Percentiles rank a stretch among this genome's conserved stretches.
Conservation (phyloP, 2,329 filamentous ascomycete genomes). For the Verticillium albo-atrum region DNA sequence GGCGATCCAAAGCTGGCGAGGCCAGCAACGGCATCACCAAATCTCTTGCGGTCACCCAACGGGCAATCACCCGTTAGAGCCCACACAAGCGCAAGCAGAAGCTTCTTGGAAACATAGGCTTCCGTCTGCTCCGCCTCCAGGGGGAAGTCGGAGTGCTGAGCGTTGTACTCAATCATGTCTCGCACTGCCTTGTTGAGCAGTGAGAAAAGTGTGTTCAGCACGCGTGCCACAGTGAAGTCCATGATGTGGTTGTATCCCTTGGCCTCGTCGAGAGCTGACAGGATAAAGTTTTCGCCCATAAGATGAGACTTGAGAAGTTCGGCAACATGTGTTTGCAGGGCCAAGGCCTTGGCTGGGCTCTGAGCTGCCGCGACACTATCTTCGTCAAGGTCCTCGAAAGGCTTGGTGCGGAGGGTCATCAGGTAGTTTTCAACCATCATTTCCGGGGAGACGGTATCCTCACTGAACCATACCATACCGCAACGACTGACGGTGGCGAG, state of each 20-base stretch:
- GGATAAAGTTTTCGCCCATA: slow-evolving; percentile 74
- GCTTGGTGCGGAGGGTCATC: slow-evolving; percentile 71
- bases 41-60: slow-evolving; percentile 77
- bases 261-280: slow-evolving; percentile 71
- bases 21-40: slow-evolving; percentile 78
- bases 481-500: slow-evolving; percentile 98
- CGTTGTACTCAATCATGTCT: slow-evolving; percentile 92
- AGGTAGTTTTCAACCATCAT: slow-evolving; percentile 96
- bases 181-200: slow-evolving; percentile 91
- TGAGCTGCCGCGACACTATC: slow-evolving; percentile 75
- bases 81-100: slow-evolving; percentile 90
- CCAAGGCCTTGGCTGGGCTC: slow-evolving; percentile 71
- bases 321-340: slow-evolving; percentile 74
- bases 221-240: slow-evolving; percentile 91
- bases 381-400: slow-evolving; percentile 94
- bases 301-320: slow-evolving; percentile 73
- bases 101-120: slow-evolving; percentile 85
- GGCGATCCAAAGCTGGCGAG: slow-evolving; percentile 85
- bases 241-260: slow-evolving; percentile 89
- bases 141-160: slow-evolving; percentile 90
- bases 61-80: slow-evolving; percentile 94
- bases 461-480: slow-evolving; percentile 99
- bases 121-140: slow-evolving; percentile 88
- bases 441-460: slow-evolving; percentile 86
- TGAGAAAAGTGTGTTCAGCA: slow-evolving; percentile 89